Evolutionary conservation across 371 early-diverging fungal species (phyloP), one percentile per base, ranked within the genome.

Genomic region (Mortierella sp.): DNA sequence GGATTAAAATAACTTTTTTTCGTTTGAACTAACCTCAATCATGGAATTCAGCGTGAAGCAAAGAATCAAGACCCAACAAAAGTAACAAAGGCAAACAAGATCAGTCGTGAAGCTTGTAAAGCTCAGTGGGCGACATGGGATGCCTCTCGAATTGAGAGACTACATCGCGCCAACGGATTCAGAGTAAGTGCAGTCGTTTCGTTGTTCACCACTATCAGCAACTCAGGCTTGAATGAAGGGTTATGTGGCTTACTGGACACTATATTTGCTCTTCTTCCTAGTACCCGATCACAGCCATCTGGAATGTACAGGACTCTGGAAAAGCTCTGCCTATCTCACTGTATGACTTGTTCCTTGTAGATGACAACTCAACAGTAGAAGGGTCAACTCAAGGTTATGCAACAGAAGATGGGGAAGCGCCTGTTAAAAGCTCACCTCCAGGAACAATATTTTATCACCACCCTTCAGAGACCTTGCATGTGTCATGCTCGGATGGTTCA

Each of bases 71-170:
- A 95, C 72, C 82, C 86, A 4, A 32, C 83, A 0, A 67, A 86
- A 24, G 94, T 91, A 10, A 90, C 95, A 0, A 84, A 88, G n/a
- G 96, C 97, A 22, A 93, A 91, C 32, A 92, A 95, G 69, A 90
- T 95, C 19, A 77, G 84, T 15, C 91, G 91, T 52, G 84, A 86
- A 15, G 86, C 89, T 73, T 86, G 91, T 11, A 74, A 84, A 7
- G 80, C 96, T 11, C 76, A 89, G 40, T 97, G 95, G 92, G 62
- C 70, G 0, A 63, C 65, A 0, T 90, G 92, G 90, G 72, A 86
- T 0, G 92, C 92, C 0, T 86, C 88, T 55, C 76, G 92, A 11
- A 85, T 95, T 1, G 92, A 89, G 61, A 85, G 90, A 58, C 69
- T 92, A 24, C 85, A 91, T 77, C 87, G 96, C 28, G 96, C 96